Base-by-base conservation (phyloP, 2,329 filamentous ascomycete genomes). In the Aspergillus sp. region DNA sequence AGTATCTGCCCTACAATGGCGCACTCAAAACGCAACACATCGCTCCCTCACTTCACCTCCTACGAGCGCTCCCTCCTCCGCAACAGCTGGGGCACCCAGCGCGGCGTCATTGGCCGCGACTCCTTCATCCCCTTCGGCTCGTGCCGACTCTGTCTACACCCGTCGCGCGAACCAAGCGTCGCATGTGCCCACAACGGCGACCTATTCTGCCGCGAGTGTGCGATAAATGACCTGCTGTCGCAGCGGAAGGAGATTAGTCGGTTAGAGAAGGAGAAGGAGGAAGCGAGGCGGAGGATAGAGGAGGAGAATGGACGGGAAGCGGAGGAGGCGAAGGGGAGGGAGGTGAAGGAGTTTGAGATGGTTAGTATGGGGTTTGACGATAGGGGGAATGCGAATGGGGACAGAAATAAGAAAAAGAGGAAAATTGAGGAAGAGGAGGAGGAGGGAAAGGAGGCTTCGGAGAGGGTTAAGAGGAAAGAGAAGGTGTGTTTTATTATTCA, bases 201-300 rank as follows among this genome's bases (percentile, higher is more conserved):
- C 74, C 82, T 99, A 13, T 98, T 98, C 79, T 99, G 93, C 74
- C 87, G 91, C 66, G 95, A 98, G 78, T 99, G 93, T 77, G 93
- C 92, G 8, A 85, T 98, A 53, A 87, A 82, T 65, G 96, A 98
- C 68, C 86, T 99, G n/a, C 82, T 98, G 1, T 84, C 91, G 1
- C 93, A 99, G 75, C 88, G 91, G 66, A 90, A 93, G 77, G 95
- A 98, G 71, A 93, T 96, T 63, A 95, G 92, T 72, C 85, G 95
- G 0, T 71, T 90, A 2, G 90, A 91, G 60, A 89, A 85, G 65
- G 82, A 84, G 20, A 80, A 84, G 19, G 86, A 88, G 63, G 78
- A 82, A 30, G 83, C 85, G 27, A 79, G 82, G 60, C 81, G 83
- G 54, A 89, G 92, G 24, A 79, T 82, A 6, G 80, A 82, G 4